Evolutionary conservation across 2,329 filamentous ascomycete genomes (phyloP).

Genomic region (Fusarium azukiicola): DNA sequence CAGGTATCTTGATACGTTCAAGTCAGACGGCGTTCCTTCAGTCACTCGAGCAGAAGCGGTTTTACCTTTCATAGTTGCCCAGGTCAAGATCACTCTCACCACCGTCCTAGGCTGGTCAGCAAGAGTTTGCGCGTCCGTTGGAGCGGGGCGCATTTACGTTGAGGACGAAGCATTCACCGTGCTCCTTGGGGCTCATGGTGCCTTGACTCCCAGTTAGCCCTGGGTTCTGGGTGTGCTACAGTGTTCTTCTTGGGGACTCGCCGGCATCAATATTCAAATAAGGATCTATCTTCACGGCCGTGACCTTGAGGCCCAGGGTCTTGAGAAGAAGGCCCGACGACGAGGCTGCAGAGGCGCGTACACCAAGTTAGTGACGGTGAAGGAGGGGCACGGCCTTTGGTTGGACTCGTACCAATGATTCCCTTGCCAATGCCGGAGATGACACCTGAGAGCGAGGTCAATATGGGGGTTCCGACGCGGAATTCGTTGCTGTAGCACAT

Average conservation of each 20-base stretch:
- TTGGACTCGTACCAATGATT: constrained; percentile 14
- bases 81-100: constrained; percentile 72
- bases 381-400: constrained; percentile 12
- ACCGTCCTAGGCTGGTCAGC: constrained; percentile 7
- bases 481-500: neutral
- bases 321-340: constrained; percentile 86
- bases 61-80: constrained; percentile 75
- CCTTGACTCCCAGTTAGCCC: constrained; percentile 13
- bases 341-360: constrained; percentile 42
- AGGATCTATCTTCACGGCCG: constrained; percentile 73
- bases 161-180: constrained; percentile 94
- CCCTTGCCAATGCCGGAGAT: constrained; percentile 20
- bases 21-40: constrained; percentile 40
- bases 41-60: neutral
- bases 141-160: constrained; percentile 67
- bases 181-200: constrained; percentile 69
- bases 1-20: constrained; percentile 12
- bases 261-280: constrained; percentile 68
- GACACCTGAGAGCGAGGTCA: neutral
- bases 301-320: constrained; percentile 88
- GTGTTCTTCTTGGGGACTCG: neutral
- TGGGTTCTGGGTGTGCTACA: constrained; percentile 4
- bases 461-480: neutral
- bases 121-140: constrained; percentile 5
- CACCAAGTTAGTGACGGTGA: constrained; percentile 32